Conservation (phyloP, 352 stramenopile genomes). For the Phytophthora nicotianae region DNA sequence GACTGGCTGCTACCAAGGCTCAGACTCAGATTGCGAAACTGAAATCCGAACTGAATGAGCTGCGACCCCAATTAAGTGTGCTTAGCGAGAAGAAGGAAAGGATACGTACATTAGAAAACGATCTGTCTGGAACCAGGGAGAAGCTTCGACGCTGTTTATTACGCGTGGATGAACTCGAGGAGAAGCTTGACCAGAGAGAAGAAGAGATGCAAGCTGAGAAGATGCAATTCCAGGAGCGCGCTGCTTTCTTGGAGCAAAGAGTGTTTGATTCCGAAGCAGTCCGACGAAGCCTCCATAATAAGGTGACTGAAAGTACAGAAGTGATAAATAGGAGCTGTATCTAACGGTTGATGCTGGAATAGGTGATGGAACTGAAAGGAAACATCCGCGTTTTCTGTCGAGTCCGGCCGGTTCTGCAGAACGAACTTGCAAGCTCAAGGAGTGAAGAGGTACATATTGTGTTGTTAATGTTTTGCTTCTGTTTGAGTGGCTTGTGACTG, state of each 20-base stretch:
- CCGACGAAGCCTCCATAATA: constrained; percentile 84
- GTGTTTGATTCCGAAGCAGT: constrained; percentile 74
- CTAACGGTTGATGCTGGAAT: constrained; percentile 7
- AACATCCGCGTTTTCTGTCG: constrained; percentile 97
- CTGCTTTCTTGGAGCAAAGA: constrained; percentile 46
- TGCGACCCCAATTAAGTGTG: constrained; percentile 27
- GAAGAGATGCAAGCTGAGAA: constrained; percentile 34
- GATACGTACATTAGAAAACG: constrained; percentile 40
- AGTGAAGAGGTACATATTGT: constrained; percentile 49
- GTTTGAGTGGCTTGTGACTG: neutral
- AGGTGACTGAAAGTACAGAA: constrained; percentile 37
- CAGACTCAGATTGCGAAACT: constrained; percentile 40
- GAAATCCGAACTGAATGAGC: constrained; percentile 40
- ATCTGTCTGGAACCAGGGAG: constrained; percentile 40
- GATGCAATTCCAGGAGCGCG: constrained; percentile 39
- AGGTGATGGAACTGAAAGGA: constrained; percentile 95
- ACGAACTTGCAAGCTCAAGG: constrained; percentile 52
- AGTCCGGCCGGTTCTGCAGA: constrained; percentile 87
- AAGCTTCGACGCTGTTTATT: constrained; percentile 42
- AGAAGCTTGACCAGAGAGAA: constrained; percentile 39
- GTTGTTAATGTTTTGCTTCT: neutral
- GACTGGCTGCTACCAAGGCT: constrained; percentile 25
- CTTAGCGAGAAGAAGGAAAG: constrained; percentile 47
- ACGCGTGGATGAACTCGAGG: constrained; percentile 37
- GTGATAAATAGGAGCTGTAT: neutral